phyloP scores from a whole-genome alignment of 768 basidiomycete species.

The Arthromyces matolae region DNA sequence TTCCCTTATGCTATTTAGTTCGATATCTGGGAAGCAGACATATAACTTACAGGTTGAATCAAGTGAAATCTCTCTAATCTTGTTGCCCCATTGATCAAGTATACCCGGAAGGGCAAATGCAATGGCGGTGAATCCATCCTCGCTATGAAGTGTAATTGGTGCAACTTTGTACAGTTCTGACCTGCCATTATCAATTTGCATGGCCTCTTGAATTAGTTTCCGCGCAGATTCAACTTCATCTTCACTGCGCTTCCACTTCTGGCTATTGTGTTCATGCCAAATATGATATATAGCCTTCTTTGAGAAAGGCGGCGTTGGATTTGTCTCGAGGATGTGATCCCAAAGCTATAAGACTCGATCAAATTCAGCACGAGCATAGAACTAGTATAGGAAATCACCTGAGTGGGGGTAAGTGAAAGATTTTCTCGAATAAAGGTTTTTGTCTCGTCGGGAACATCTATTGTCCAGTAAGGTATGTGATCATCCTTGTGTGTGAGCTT shows the following conservation, averaged over 20 bases:
- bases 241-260: background rate
- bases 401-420: background rate
- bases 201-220: background rate
- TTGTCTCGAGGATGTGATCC: background rate
- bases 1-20: background rate
- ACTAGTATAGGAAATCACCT: background rate
- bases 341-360: background rate
- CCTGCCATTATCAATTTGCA: background rate
- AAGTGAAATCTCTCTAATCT: background rate
- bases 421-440: background rate
- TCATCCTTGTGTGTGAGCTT: background rate
- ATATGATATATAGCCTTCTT: constrained; percentile 1
- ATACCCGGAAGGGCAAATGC: background rate
- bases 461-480: background rate
- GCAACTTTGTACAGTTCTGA: background rate
- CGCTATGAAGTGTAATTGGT: background rate
- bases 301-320: background rate
- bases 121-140: background rate
- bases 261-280: background rate
- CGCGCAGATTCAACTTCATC: background rate
- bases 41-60: background rate
- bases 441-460: background rate
- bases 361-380: background rate
- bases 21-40: background rate
- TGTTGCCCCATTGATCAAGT: background rate